Evolutionary conservation across 129 eudicot species (phyloP).

Genomic region (Calendula officinalis): DNA sequence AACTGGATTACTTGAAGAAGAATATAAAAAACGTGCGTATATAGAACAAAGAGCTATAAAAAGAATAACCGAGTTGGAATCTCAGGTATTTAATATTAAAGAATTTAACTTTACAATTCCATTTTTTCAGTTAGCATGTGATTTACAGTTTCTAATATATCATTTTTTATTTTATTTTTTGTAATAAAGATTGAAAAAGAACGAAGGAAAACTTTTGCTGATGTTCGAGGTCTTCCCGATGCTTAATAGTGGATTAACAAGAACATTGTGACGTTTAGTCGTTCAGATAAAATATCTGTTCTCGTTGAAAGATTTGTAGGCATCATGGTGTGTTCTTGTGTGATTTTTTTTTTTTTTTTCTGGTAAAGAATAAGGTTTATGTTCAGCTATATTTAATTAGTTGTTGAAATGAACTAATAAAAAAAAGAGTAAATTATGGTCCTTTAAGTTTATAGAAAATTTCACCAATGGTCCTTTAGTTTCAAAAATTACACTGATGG

Average conservation of each 20-base stretch:
- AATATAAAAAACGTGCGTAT: slow-evolving; percentile 74
- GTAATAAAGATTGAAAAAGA: slow-evolving; percentile 51
- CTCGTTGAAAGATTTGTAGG: not conserved
- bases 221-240: slow-evolving; percentile 32
- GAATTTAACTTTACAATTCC: not conserved
- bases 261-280: not conserved
- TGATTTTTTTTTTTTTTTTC: not conserved
- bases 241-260: slow-evolving; percentile 22
- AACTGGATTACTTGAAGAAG: slow-evolving; percentile 85
- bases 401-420: not conserved
- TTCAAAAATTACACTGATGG: no score
- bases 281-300: not conserved
- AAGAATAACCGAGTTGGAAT: slow-evolving; percentile 79
- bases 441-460: no score
- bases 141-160: slow-evolving; percentile 13
- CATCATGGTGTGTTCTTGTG: not conserved
- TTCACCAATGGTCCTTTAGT: no score
- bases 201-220: slow-evolving; percentile 35
- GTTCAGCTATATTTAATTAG: not conserved
- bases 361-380: not conserved
- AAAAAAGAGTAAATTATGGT: no score
- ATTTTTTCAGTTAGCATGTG: not conserved
- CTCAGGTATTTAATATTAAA: slow-evolving; percentile 54
- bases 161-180: slow-evolving; percentile 26
- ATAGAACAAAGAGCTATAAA: slow-evolving; percentile 74